These are phyloP conservation scores for Wickerhamiella parazyma DNA, from an alignment of 805 yeast species.

Conservation along the genomic window DNA sequence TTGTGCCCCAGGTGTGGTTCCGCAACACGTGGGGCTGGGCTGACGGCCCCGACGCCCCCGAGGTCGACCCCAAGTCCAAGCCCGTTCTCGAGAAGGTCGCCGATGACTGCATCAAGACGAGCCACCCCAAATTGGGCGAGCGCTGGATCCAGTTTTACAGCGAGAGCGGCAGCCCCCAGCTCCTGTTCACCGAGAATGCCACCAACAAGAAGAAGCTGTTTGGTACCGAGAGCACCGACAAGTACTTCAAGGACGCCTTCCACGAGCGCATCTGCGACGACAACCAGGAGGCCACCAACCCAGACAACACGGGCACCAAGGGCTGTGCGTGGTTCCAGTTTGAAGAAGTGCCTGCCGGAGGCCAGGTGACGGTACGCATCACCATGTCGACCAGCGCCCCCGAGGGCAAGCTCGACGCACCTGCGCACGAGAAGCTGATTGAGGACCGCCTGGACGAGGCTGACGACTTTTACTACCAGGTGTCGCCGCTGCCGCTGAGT, in stretches of 20 bases:
- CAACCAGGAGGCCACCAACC: conserved; percentile 50
- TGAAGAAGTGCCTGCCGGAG: conserved; percentile 72
- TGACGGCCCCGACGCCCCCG: conserved; percentile 27
- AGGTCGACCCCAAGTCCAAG: conserved; percentile 7
- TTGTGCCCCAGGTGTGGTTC: conserved; percentile 70
- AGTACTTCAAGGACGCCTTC: conserved; percentile 77
- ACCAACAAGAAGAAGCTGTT: conserved; percentile 62
- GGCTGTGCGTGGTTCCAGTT: conserved; percentile 74
- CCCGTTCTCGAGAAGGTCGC: conserved; percentile 30
- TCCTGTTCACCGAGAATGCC: conserved; percentile 81
- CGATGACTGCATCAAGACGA: conserved; percentile 41
- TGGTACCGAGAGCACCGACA: conserved; percentile 37
- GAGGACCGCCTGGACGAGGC: conserved; percentile 72
- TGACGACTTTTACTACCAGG: conserved; percentile 81
- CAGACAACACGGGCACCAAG: conserved; percentile 62
- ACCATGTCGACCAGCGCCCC: conserved; percentile 25
- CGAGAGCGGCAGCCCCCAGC: conserved; percentile 58
- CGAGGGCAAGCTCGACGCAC: conserved; percentile 42
- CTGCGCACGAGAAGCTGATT: conserved; percentile 54
- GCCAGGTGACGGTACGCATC: conserved; percentile 73
- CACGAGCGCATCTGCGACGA: conserved; percentile 66
- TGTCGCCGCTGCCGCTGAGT: conserved; percentile 71
- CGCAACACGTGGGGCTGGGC: conserved; percentile 96
- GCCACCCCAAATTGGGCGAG: conserved; percentile 57
- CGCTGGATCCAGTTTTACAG: conserved; percentile 42